These are phyloP conservation scores for Flaveria linearis DNA, from an alignment of 129 eudicot species.

Conservation along the genomic window DNA sequence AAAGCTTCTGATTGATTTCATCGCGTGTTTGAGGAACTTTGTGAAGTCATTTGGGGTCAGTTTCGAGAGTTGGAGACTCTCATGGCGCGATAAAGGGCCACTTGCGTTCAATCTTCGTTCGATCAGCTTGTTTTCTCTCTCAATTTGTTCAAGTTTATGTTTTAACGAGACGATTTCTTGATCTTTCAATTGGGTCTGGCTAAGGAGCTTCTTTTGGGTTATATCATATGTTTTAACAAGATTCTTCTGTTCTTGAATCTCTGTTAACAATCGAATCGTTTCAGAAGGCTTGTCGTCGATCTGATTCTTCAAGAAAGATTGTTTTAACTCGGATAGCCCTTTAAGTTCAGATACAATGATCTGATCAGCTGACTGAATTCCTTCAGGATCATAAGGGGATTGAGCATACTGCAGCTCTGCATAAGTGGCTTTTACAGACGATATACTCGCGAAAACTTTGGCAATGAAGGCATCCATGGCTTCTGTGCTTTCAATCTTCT, in stretches of 20 bases:
- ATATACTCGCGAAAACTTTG: conserved; percentile 62
- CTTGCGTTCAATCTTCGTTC: conserved; percentile 76
- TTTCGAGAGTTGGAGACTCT: conserved; percentile 52
- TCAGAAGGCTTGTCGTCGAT: conserved; percentile 56
- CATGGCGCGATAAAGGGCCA: conserved; percentile 48
- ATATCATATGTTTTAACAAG: conserved; percentile 55
- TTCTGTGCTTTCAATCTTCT: conserved; percentile 32
- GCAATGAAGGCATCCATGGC: conserved; percentile 66
- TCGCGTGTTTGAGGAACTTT: conserved; percentile 44
- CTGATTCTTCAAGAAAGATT: conserved; percentile 60
- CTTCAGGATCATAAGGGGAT: conserved; percentile 72
- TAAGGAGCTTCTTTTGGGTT: conserved; percentile 55
- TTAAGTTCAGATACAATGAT: conserved; percentile 63
- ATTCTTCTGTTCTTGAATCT: conserved; percentile 74
- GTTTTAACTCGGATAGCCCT: conserved; percentile 67
- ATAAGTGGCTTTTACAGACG: conserved; percentile 78
- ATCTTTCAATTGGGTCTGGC: conserved; percentile 51
- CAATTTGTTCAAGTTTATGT: conserved; percentile 61
- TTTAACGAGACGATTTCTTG: conserved; percentile 60
- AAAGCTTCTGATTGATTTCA: conserved; percentile 58
- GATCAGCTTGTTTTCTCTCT: conserved; percentile 55
- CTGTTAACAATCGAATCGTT: conserved; percentile 45
- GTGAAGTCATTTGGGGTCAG: conserved; percentile 60
- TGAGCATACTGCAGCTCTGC: conserved; percentile 72
- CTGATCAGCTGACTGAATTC: conserved; percentile 78